These are phyloP conservation scores for Chlorokybus atmophyticus DNA, from an alignment of 139 green algal genomes.

Conservation along the genomic window DNA sequence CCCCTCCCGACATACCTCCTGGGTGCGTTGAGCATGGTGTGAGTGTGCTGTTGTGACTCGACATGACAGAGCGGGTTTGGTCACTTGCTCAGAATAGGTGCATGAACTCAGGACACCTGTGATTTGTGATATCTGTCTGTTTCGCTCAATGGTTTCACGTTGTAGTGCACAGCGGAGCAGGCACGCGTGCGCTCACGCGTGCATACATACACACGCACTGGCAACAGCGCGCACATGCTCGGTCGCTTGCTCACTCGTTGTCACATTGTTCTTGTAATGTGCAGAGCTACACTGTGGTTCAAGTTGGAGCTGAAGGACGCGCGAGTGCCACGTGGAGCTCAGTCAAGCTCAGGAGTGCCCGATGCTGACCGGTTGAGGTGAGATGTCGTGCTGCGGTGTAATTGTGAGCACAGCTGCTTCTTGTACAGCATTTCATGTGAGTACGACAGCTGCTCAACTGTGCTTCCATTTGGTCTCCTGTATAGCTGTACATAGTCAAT, in stretches of 20 bases:
- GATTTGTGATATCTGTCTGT: not conserved
- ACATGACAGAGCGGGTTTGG: not conserved
- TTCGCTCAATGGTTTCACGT: not conserved
- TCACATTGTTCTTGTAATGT: not conserved
- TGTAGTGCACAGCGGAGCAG: not conserved
- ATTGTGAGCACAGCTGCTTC: no score
- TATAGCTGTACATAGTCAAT: no score
- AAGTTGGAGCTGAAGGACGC: conserved; percentile 22
- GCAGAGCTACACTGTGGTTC: conserved; percentile 18
- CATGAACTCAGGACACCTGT: not conserved
- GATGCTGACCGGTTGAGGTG: no score
- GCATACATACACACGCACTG: no score
- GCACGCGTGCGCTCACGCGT: no score
- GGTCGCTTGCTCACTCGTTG: not conserved
- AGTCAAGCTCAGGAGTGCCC: no score
- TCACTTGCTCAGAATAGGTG: not conserved
- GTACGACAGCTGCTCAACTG: no score
- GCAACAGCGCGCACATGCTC: not conserved
- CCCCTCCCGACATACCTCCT: conserved; percentile 22
- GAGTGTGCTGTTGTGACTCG: not conserved
- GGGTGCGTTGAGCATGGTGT: conserved; percentile 5
- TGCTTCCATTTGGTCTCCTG: no score
- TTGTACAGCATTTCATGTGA: no score
- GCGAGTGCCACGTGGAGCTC: conserved; percentile 12
- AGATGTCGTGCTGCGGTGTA: no score